phyloP scores from a whole-genome alignment of 371 early-diverging fungal species.

The Apophysomyces sp. region DNA sequence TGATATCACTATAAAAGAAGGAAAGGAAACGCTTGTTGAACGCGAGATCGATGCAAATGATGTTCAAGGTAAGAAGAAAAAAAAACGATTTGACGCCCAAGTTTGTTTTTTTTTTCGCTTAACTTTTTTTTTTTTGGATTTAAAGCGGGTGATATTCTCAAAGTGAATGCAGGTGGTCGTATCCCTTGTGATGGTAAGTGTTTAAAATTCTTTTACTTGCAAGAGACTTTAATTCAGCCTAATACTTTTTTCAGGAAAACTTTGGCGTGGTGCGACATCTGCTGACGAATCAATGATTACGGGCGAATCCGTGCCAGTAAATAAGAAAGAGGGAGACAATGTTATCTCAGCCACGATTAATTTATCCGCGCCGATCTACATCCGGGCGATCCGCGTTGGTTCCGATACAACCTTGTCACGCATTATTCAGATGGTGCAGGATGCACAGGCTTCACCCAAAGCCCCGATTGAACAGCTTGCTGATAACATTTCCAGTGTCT shows the following conservation, averaged over 20 bases:
- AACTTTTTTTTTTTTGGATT: neutral
- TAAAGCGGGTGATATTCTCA: slow-evolving; percentile 60
- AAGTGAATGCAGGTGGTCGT: slow-evolving; percentile 65
- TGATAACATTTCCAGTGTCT: slow-evolving; percentile 62
- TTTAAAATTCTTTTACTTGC: neutral
- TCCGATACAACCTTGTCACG: slow-evolving; percentile 63
- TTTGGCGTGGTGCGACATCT: slow-evolving; percentile 58
- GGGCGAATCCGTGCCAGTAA: slow-evolving; percentile 78
- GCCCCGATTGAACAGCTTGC: slow-evolving; percentile 66
- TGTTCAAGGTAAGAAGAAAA: slow-evolving; percentile 41
- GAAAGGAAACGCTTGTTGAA: slow-evolving; percentile 18
- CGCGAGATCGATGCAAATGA: slow-evolving; percentile 40
- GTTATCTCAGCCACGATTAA: slow-evolving; percentile 67
- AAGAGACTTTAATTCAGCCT: neutral
- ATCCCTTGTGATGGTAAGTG: slow-evolving; percentile 69
- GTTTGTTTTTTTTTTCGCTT: slow-evolving; percentile 1
- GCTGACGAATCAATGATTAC: slow-evolving; percentile 85
- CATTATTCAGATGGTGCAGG: slow-evolving; percentile 66
- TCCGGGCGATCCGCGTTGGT: slow-evolving; percentile 60
- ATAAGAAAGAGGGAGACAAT: slow-evolving; percentile 51
- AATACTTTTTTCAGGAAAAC: slow-evolving; percentile 18
- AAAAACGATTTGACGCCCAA: neutral
- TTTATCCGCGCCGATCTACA: slow-evolving; percentile 50
- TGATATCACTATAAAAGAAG: slow-evolving; percentile 7
- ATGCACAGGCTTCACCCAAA: slow-evolving; percentile 69